Evolutionary conservation across 2,329 filamentous ascomycete genomes (phyloP).

Genomic region (Fusarium nematophilum): DNA sequence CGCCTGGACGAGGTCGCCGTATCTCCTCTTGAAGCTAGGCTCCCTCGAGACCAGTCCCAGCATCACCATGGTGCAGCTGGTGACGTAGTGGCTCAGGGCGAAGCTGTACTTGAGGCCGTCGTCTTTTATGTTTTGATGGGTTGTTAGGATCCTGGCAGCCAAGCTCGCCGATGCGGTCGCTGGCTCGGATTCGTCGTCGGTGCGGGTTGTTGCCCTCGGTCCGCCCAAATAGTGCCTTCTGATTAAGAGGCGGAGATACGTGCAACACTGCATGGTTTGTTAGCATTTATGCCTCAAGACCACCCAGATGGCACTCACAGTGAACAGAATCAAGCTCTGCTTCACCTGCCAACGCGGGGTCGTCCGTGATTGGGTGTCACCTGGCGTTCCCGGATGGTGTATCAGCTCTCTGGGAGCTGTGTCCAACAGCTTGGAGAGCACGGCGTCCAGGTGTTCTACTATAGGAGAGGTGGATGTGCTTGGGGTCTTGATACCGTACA

Average conservation of each 20-base stretch:
- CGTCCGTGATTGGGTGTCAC: slow-evolving; percentile 19
- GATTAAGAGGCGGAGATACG: slow-evolving; percentile 32
- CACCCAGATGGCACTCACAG: slow-evolving; percentile 4
- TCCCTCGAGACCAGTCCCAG: slow-evolving; percentile 27
- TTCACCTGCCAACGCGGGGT: slow-evolving; percentile 26
- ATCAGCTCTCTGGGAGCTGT: slow-evolving; percentile 10
- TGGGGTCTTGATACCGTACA: slow-evolving; percentile 26
- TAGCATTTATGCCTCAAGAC: background rate
- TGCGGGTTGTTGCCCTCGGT: background rate
- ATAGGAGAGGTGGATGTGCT: slow-evolving; percentile 16
- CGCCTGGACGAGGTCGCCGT: slow-evolving; percentile 10
- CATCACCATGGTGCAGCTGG: slow-evolving; percentile 34
- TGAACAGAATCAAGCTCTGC: slow-evolving; percentile 19
- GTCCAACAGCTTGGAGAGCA: slow-evolving; percentile 14
- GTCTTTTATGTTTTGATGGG: slow-evolving; percentile 28
- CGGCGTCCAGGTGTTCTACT: slow-evolving; percentile 28
- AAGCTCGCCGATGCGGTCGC: slow-evolving; percentile 23
- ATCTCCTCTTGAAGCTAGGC: slow-evolving; percentile 19
- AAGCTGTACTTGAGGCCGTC: slow-evolving; percentile 29
- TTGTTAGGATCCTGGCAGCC: slow-evolving; percentile 20
- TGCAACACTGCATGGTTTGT: slow-evolving; percentile 17
- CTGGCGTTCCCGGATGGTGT: slow-evolving; percentile 6
- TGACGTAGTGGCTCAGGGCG: slow-evolving; percentile 31
- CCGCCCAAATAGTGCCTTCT: slow-evolving; percentile 14
- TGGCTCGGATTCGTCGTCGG: slow-evolving; percentile 28